Conservation (phyloP, 495 filamentous ascomycete species). For the Aspergillus avenaceus region DNA sequence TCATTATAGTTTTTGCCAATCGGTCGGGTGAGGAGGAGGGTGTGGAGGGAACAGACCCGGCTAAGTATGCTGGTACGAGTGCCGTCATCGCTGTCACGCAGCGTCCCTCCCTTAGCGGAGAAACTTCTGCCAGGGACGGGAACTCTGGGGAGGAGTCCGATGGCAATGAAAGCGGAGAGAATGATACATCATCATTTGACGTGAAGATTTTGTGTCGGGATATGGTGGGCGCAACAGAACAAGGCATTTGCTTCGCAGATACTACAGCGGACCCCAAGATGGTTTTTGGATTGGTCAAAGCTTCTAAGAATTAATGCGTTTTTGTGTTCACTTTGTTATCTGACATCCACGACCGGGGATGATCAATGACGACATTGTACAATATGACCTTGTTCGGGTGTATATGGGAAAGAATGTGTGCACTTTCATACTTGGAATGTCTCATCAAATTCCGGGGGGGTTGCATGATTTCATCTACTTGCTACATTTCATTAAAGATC, state of each 20-base stretch:
- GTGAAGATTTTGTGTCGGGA: constrained; percentile 45
- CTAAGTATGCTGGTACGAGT: constrained; percentile 79
- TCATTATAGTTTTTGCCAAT: constrained; percentile 82
- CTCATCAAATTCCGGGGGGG: neutral
- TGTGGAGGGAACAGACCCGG: constrained; percentile 33
- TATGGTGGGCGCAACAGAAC: constrained; percentile 40
- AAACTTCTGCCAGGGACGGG: constrained; percentile 24
- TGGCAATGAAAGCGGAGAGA: constrained; percentile 9
- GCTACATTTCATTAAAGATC: neutral
- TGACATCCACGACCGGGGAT: neutral
- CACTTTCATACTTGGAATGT: neutral
- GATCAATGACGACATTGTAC: neutral
- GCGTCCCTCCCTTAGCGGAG: constrained; percentile 5
- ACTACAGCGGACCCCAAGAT: constrained; percentile 38
- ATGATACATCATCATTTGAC: constrained; percentile 22
- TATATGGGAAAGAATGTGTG: too few species aligned
- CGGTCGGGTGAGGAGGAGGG: constrained; percentile 68
- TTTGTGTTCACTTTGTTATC: neutral
- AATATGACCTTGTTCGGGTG: too few species aligned
- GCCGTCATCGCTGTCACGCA: constrained; percentile 70
- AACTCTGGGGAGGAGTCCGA: constrained; percentile 27
- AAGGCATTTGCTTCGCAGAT: constrained; percentile 49
- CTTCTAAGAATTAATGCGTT: neutral
- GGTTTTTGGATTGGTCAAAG: constrained; percentile 33
- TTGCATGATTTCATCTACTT: neutral